Evolutionary conservation across 2,329 filamentous ascomycete genomes (phyloP).

Genomic region (Penicillium sp.): DNA sequence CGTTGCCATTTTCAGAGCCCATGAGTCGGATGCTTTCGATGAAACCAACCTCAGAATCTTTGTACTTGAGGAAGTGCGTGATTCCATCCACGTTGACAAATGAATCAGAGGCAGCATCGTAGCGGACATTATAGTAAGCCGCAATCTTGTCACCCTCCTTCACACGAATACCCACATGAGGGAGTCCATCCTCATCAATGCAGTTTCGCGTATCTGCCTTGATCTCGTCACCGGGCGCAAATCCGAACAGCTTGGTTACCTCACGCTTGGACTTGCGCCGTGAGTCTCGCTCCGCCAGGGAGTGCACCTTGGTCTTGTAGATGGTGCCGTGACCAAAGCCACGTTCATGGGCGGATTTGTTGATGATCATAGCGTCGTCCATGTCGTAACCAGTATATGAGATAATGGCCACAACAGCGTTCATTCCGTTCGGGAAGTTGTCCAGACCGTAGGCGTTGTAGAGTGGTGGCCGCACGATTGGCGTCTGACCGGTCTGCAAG

Average conservation of each 20-base stretch:
- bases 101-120: conserved; percentile 62
- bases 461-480: conserved; percentile 81
- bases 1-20: conserved; percentile 73
- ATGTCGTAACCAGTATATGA: conserved; percentile 99
- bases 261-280: conserved; percentile 61
- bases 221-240: conserved; percentile 69
- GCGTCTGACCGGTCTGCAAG: conserved; percentile 91
- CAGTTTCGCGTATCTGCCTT: conserved; percentile 63
- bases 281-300: conserved; percentile 70
- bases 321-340: conserved; percentile 94
- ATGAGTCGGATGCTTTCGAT: conserved; percentile 90
- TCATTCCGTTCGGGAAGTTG: conserved; percentile 95
- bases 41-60: conserved; percentile 80
- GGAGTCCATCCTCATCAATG: conserved; percentile 83
- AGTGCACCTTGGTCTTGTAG: conserved; percentile 94
- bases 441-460: conserved; percentile 96
- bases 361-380: conserved; percentile 99
- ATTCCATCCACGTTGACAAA: conserved; percentile 79
- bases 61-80: conserved; percentile 89
- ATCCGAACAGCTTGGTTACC: conserved; percentile 80
- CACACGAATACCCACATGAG: conserved; percentile 70
- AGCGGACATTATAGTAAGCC: conserved; percentile 81
- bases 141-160: conserved; percentile 77
- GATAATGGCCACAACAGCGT: conserved; percentile 93
- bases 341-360: conserved; percentile 92